phyloP scores from a whole-genome alignment of 768 basidiomycete species.

The Naganishia onofrii region DNA sequence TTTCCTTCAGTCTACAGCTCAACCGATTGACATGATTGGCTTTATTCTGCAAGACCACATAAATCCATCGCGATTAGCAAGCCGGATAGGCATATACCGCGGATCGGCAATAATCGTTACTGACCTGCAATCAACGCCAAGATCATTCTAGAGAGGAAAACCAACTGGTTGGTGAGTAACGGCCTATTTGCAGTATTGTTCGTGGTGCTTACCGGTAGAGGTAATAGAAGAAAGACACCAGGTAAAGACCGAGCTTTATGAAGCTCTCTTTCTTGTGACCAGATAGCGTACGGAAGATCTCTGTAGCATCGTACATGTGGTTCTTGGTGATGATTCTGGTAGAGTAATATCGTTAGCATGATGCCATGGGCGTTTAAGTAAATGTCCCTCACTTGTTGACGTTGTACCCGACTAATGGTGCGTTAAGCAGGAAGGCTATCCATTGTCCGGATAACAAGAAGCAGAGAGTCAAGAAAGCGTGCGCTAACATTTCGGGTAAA shows the following conservation, averaged over 20 bases:
- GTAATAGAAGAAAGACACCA: conserved; percentile 66
- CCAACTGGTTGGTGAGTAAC: not conserved
- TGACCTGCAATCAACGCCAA: conserved; percentile 33
- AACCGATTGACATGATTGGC: not conserved
- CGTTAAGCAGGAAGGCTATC: conserved; percentile 85
- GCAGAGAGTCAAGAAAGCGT: conserved; percentile 81
- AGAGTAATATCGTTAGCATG: not conserved
- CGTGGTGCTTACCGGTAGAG: conserved; percentile 57
- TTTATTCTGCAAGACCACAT: not conserved
- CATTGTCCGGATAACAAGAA: conserved; percentile 97
- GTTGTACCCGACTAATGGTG: conserved; percentile 81
- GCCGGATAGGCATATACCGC: not conserved
- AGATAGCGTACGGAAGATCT: conserved; percentile 92
- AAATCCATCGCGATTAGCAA: not conserved
- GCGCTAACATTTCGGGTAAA: conserved; percentile 90
- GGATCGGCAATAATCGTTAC: not conserved
- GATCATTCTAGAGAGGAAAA: conserved; percentile 26
- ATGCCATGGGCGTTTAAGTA: not conserved
- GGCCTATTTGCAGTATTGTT: not conserved
- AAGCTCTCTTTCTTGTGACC: conserved; percentile 96
- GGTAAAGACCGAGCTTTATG: conserved; percentile 71
- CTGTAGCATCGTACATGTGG: conserved; percentile 99
- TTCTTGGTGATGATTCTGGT: conserved; percentile 81
- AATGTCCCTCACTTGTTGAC: conserved; percentile 76
- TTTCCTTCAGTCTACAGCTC: not conserved